phyloP scores from a whole-genome alignment of 768 basidiomycete species.

The Russula virescens region DNA sequence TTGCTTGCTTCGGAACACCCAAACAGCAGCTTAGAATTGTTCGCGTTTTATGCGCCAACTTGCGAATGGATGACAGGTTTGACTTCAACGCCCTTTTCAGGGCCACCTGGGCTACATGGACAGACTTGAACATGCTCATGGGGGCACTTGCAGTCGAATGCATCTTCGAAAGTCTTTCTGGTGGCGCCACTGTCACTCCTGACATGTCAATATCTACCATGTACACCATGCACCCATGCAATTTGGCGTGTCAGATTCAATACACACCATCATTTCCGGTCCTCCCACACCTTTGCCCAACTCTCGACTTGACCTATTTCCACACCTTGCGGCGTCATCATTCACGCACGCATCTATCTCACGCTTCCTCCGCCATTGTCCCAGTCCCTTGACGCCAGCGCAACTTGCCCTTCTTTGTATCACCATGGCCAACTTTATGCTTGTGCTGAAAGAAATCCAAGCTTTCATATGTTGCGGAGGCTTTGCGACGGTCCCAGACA shows the following conservation, averaged over 20 bases:
- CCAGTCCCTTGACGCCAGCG: conserved; percentile 64
- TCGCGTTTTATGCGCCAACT: conserved; percentile 74
- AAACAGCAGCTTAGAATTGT: conserved; percentile 58
- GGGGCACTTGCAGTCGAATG: conserved; percentile 94
- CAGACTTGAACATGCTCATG: conserved; percentile 84
- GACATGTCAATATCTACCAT: conserved; percentile 31
- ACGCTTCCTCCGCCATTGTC: conserved; percentile 84
- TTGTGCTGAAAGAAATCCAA: conserved; percentile 83
- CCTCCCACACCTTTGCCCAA: conserved; percentile 16
- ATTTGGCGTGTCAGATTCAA: conserved; percentile 30
- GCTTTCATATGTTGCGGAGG: conserved; percentile 97
- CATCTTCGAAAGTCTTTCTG: conserved; percentile 71
- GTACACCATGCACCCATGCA: conserved; percentile 32
- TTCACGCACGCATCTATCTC: conserved; percentile 59
- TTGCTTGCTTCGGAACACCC: background rate
- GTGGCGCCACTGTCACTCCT: conserved; percentile 57
- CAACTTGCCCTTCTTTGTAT: conserved; percentile 82
- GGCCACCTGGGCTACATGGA: conserved; percentile 94
- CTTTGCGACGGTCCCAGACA: conserved; percentile 93
- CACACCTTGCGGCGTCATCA: conserved; percentile 37
- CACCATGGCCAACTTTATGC: conserved; percentile 70
- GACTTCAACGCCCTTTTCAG: conserved; percentile 83
- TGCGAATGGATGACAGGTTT: conserved; percentile 83
- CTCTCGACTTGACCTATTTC: conserved; percentile 27
- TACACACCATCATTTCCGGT: background rate